These are phyloP conservation scores for Xylaria curta DNA, from an alignment of 495 filamentous ascomycete species.

Conservation along the genomic window DNA sequence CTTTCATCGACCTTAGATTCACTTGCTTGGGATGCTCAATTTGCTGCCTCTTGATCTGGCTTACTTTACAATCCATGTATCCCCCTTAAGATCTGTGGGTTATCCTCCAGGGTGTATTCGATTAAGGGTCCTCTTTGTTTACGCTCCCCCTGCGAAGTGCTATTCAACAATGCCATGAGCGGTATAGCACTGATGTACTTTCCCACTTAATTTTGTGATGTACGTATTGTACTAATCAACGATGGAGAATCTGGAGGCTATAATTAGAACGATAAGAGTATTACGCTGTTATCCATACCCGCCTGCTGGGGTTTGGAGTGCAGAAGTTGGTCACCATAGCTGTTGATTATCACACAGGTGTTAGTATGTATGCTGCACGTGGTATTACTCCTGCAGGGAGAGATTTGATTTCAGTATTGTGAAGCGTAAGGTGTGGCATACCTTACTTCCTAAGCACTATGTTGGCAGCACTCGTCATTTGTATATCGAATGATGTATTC, in stretches of 20 bases:
- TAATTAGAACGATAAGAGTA: conserved; percentile 23
- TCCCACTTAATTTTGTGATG: background rate
- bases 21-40: background rate
- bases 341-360: background rate
- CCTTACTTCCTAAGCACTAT: background rate
- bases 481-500: conserved; percentile 15
- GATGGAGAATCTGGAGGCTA: conserved; percentile 1
- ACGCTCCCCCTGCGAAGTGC: background rate
- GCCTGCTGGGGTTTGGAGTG: background rate
- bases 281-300: background rate
- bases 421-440: background rate
- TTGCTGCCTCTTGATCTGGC: background rate
- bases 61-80: conserved; percentile 16
- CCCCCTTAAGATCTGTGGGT: background rate
- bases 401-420: conserved; percentile 13
- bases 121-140: background rate
- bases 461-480: conserved; percentile 6
- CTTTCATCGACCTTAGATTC: background rate
- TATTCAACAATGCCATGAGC: background rate
- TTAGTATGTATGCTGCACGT: conserved; percentile 11
- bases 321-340: background rate
- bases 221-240: no score
- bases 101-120: background rate
- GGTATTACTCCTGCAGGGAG: conserved; percentile 10
- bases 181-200: background rate